Base-by-base conservation (phyloP, 1,139 yeast genomes). In the Pneumocystis jirovecii region DNA sequence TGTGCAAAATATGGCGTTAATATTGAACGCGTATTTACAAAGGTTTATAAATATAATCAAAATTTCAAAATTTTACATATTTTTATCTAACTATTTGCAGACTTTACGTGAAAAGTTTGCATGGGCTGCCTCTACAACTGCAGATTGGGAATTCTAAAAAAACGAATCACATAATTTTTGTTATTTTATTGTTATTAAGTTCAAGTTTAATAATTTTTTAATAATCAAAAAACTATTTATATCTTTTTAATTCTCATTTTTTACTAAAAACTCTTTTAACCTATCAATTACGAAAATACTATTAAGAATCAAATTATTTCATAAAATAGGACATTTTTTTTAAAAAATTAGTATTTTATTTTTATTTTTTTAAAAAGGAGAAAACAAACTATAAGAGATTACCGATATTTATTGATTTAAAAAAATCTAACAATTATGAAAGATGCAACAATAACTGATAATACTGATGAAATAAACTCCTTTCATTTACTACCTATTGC, bases 121-220 rank as follows among this genome's bases (percentile, higher is more conserved):
- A 65, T 91, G 98, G 98, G 97, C 98, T 35, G 86, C 91, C 66
- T 95, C 91, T 74, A 85, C 93, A 64, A 91, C 85, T 4, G 97
- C 83, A 70, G 78, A 89, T 72, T 91, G 98, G 98, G 80, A 84
- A 70, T 90, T 90, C 73, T 89, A 74, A 70, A 21, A 8, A 25
- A 50, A 50, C n/a, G n/a, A 17, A 44, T 8, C 10, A 25, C 17
- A 45, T 29, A 19, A 25, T 29, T 45, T 17, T 19, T 39, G 17
- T 21, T 29, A 50, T 19, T 34, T 50, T 34, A 25, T 25, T 3
- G 25, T 12, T 10, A 4, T 12, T 3, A 25, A 10, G 3, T 50
- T 12, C 12, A 50, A 45, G 19, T 45, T 5, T 3, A 45, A 25
- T 50, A n/a, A 25, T 50, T 12, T 42, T 1, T 50, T 25, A 25